These are phyloP conservation scores for Rutstroemia sp. DNA, from an alignment of 2,329 filamentous ascomycete genomes.

Conservation along the genomic window DNA sequence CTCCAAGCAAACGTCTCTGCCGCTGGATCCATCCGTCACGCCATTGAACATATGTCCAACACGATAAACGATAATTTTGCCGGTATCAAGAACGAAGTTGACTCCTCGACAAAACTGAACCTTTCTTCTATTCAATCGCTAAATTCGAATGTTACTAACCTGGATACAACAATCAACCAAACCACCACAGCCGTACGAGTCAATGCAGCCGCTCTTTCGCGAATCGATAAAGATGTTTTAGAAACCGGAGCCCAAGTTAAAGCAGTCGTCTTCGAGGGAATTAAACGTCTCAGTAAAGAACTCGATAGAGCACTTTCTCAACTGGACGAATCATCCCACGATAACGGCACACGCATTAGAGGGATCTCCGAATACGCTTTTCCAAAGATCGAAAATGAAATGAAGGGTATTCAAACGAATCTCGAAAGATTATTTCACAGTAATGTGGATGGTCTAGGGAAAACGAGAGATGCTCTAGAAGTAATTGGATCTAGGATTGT, in stretches of 20 bases:
- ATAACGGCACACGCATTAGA: slow-evolving; percentile 15
- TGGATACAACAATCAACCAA: slow-evolving; percentile 6
- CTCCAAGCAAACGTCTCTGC: slow-evolving; percentile 2
- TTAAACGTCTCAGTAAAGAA: slow-evolving; percentile 9
- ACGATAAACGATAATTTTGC: slow-evolving; percentile 6
- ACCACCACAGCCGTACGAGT: slow-evolving; percentile 17
- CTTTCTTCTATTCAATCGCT: slow-evolving; percentile 8
- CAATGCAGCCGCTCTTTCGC: slow-evolving; percentile 18
- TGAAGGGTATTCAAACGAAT: slow-evolving; percentile 5
- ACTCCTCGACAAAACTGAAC: slow-evolving; percentile 3
- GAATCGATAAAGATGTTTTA: slow-evolving; percentile 19
- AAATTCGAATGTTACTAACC: slow-evolving; percentile 7
- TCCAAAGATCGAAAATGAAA: slow-evolving; percentile 15
- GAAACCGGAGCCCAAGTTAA: slow-evolving; percentile 19
- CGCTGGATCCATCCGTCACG: slow-evolving; percentile 11
- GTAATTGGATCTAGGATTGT: slow-evolving; percentile 18
- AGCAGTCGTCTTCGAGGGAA: slow-evolving; percentile 14
- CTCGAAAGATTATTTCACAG: slow-evolving; percentile 8
- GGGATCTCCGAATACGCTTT: slow-evolving; percentile 18
- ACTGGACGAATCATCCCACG: slow-evolving; percentile 17
- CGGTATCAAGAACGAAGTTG: slow-evolving; percentile 6
- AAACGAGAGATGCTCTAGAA: slow-evolving; percentile 14
- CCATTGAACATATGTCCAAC: slow-evolving; percentile 11
- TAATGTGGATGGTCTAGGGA: slow-evolving; percentile 1
- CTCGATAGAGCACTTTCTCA: slow-evolving; percentile 7